Evolutionary conservation across 192 early-diverging fungal species (phyloP), one percentile per base, ranked within the genome.

Genomic region (Helicostylum pulchrum): DNA sequence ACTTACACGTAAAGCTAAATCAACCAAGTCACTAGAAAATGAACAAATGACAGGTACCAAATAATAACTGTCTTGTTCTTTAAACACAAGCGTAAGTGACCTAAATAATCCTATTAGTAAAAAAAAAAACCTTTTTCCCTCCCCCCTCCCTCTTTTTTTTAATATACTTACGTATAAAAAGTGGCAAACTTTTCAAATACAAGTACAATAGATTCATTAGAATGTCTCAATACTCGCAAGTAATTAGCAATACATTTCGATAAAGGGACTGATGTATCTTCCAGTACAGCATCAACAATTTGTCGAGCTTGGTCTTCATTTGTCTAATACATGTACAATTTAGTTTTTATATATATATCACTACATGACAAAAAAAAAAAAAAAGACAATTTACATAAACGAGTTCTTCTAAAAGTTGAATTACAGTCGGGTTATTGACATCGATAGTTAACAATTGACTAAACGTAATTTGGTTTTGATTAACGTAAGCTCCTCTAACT

Each of bases 1-100:
- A 5, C 50, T 68, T 55, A 62, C 62, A 30, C 36, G 54, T 14
- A 67, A 60, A 17, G 64, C 68, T n/a, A 61, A 48, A 4, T 34
- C 15, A 8, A 71, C 65, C 30, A 67, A 30, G 8, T 30, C 26
- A 34, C 42, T 52, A 21, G 69, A 59, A 3, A 62, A 14, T n/a
- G 39, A 50, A n/a, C 50, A 59, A 12, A 73, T 48, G 0, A 67
- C 31, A 0, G 65, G 47, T 12, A 73, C 71, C 42, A 64, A 65
- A 26, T 46, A 67, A n/a, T 43, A 55, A 1, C 46, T 59, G 2
- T 52, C 42, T n/a, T 61, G 30, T 21, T 14, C 31, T 53, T 60
- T 64, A 19, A 64, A 66, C 9, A 73, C 42, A n/a, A 56, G 63
- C 11, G 55, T 67, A 46, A 67, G 39, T 23, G 66, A 52, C 52